Evolutionary conservation across 805 yeast species (phyloP).

Genomic region (Candida insectalens): DNA sequence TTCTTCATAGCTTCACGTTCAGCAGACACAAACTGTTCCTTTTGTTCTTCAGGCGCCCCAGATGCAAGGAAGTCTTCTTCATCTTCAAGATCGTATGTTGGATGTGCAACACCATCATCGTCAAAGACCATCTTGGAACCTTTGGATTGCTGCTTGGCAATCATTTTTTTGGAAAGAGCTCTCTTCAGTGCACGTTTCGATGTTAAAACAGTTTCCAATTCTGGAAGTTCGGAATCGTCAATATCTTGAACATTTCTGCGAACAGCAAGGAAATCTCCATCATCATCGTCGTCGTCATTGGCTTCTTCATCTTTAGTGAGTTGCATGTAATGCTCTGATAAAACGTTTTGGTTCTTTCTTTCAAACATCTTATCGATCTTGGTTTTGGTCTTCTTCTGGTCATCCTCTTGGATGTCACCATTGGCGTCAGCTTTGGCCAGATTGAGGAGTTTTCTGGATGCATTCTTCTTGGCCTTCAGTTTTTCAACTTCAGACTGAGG

Average conservation of each 20-base stretch:
- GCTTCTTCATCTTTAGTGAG: slow-evolving; percentile 39
- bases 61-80: slow-evolving; percentile 74
- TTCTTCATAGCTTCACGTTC: slow-evolving; percentile 62
- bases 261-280: slow-evolving; percentile 71
- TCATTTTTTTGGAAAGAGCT: slow-evolving; percentile 78
- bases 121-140: slow-evolving; percentile 81
- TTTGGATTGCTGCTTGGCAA: slow-evolving; percentile 49
- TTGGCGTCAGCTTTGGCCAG: slow-evolving; percentile 51
- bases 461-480: slow-evolving; percentile 69
- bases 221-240: slow-evolving; percentile 55
- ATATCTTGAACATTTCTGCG: slow-evolving; percentile 71
- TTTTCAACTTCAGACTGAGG: slow-evolving; percentile 27
- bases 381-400: slow-evolving; percentile 63
- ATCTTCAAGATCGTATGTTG: slow-evolving; percentile 81
- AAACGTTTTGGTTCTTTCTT: slow-evolving; percentile 83
- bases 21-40: slow-evolving; percentile 50
- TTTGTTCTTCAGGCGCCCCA: slow-evolving; percentile 59
- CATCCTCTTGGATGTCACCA: slow-evolving; percentile 43
- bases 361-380: slow-evolving; percentile 95
- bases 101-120: slow-evolving; percentile 90
- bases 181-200: slow-evolving; percentile 81
- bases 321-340: slow-evolving; percentile 79
- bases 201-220: slow-evolving; percentile 44
- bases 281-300: slow-evolving; percentile 36
- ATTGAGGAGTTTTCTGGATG: slow-evolving; percentile 58